Evolutionary conservation across 257 asterid species (phyloP).

Genomic region (Nicotiana undulata): DNA sequence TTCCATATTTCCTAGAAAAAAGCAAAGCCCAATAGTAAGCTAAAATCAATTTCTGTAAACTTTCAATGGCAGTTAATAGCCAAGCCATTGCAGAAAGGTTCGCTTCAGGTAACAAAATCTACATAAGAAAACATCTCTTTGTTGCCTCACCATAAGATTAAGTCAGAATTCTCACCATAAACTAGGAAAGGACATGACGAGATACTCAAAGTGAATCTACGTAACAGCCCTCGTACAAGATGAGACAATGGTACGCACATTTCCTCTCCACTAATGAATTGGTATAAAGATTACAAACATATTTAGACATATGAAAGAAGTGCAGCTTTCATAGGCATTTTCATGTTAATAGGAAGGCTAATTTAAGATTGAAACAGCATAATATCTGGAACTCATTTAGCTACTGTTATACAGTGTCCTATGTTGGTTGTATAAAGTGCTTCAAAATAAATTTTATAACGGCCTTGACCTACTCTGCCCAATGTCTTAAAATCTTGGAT

Average conservation of each 20-base stretch:
- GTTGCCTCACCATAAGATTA: neutral
- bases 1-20: conserved; percentile 87
- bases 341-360: neutral
- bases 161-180: neutral
- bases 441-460: neutral
- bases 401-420: neutral
- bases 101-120: neutral
- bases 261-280: neutral
- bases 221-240: neutral
- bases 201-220: neutral
- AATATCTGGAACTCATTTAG: neutral
- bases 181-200: neutral
- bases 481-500: neutral
- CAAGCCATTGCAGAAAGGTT: neutral
- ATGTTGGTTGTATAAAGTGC: neutral
- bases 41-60: neutral
- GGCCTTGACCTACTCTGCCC: neutral
- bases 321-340: neutral
- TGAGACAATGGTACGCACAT: neutral
- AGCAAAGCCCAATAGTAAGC: neutral
- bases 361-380: neutral
- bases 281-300: neutral
- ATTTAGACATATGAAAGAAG: neutral
- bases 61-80: conserved; percentile 1
- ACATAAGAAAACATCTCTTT: neutral